Conservation (phyloP, 257 asterid species). For the Solanum sitiens region DNA sequence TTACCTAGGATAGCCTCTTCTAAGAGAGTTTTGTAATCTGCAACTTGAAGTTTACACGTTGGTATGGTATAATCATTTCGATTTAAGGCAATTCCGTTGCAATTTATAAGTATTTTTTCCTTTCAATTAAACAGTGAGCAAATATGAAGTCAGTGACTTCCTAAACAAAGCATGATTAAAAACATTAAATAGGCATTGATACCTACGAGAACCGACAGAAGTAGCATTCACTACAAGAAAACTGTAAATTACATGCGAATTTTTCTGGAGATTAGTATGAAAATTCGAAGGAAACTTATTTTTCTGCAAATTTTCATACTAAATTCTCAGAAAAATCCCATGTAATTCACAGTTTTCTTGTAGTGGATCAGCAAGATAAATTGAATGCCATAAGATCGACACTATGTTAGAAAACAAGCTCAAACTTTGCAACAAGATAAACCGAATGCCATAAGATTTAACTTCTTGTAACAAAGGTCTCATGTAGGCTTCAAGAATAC, state of each 20-base stretch:
- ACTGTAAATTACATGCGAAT: too few relatives aligned
- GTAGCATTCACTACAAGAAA: not conserved
- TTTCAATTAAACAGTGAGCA: not conserved
- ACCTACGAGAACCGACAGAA: not conserved
- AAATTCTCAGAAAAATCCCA: too few relatives aligned
- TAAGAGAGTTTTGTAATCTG: not conserved
- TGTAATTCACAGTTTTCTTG: too few relatives aligned
- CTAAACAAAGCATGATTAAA: not conserved
- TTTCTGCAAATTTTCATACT: too few relatives aligned
- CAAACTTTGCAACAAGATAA: not conserved
- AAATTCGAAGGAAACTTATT: too few relatives aligned
- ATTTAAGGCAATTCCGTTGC: not conserved
- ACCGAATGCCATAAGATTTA: not conserved
- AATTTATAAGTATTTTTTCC: not conserved
- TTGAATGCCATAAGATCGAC: not conserved
- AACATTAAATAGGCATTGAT: not conserved
- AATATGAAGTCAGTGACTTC: not conserved
- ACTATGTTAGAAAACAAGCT: not conserved
- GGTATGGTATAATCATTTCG: not conserved
- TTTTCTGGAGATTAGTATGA: too few relatives aligned
- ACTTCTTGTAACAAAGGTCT: not conserved
- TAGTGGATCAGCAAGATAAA: not conserved
- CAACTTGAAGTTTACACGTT: not conserved
- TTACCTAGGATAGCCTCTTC: not conserved
- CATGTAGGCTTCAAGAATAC: slow-evolving; percentile 31